A percentile compares a stretch with the other conserved stretches of the same genome.
phyloP scores from a whole-genome alignment of 129 eudicot genomes.

The Cynara cardunculus region DNA sequence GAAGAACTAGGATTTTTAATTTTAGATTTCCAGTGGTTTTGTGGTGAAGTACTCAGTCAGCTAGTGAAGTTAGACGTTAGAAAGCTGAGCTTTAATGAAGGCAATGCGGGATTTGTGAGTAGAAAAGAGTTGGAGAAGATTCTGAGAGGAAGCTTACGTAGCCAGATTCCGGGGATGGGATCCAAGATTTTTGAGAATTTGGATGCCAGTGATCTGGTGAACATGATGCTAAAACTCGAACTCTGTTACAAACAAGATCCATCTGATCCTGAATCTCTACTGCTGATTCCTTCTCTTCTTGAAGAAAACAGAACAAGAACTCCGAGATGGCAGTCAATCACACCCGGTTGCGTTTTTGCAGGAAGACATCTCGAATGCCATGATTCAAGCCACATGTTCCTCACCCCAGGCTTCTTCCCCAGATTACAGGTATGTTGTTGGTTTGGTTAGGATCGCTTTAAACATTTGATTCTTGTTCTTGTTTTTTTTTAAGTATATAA shows the following conservation, averaged over 20 bases:
- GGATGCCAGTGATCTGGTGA: conserved; percentile 75
- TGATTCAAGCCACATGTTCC: conserved; percentile 82
- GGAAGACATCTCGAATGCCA: conserved; percentile 90
- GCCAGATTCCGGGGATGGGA: conserved; percentile 78
- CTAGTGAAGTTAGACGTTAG: conserved; percentile 41
- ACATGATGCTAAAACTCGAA: conserved; percentile 82
- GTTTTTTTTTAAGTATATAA: background rate
- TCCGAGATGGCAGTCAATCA: conserved; percentile 63
- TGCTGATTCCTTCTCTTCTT: conserved; percentile 69
- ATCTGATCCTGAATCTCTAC: conserved; percentile 56
- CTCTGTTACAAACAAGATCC: conserved; percentile 79
- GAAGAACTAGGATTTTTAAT: conserved; percentile 70
- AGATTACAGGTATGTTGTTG: conserved; percentile 61
- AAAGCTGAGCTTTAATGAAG: conserved; percentile 34
- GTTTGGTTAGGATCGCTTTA: background rate
- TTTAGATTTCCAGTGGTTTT: conserved; percentile 88
- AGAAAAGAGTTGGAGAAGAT: conserved; percentile 75
- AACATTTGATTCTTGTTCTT: background rate
- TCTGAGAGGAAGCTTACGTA: conserved; percentile 60
- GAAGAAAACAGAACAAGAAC: conserved; percentile 71
- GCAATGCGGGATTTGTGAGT: conserved; percentile 46
- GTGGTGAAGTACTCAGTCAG: conserved; percentile 73
- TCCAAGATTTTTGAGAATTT: conserved; percentile 65
- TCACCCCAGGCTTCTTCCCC: conserved; percentile 81
- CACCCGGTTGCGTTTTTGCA: conserved; percentile 55